These are phyloP conservation scores for Crithidia sp. DNA, from an alignment of 208 protist species.

Conservation along the genomic window DNA sequence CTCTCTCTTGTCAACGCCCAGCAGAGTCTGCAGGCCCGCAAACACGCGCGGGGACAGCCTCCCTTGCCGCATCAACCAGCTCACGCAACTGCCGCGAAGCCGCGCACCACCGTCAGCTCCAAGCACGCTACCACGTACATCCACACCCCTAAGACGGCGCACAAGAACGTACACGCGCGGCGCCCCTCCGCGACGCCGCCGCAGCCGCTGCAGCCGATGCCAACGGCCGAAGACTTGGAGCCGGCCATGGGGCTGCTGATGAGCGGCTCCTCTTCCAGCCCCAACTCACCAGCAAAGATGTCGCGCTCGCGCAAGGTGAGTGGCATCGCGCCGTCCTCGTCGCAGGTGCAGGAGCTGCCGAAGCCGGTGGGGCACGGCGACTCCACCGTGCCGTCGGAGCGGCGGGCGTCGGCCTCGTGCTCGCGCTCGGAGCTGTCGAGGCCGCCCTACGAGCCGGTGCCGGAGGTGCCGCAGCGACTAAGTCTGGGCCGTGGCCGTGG, in stretches of 20 bases:
- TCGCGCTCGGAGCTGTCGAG: not conserved
- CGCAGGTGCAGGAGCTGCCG: not conserved
- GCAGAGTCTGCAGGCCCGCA: not conserved
- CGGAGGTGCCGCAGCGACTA: slow-evolving; percentile 9
- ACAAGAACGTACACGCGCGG: not conserved
- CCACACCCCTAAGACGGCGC: not conserved
- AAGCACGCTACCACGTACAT: not conserved
- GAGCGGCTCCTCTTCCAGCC: not conserved
- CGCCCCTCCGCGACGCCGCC: not conserved
- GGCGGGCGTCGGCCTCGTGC: slow-evolving; percentile 3
- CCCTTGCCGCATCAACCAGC: not conserved
- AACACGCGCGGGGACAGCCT: not conserved
- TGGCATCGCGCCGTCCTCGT: not conserved
- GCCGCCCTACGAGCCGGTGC: slow-evolving; percentile 3
- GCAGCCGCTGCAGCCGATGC: not conserved
- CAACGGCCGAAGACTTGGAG: not conserved
- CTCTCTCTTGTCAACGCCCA: not conserved
- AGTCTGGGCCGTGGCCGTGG: not conserved
- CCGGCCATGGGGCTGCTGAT: not conserved
- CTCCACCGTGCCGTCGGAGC: slow-evolving; percentile 6
- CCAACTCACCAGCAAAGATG: slow-evolving; percentile 1
- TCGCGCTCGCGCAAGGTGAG: not conserved
- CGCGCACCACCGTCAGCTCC: not conserved
- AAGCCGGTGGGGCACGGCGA: not conserved
- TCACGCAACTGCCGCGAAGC: not conserved